Evolutionary conservation across 2,329 filamentous ascomycete genomes (phyloP), one percentile per base, ranked within the genome.

Genomic region (Aureobasidium sp.): DNA sequence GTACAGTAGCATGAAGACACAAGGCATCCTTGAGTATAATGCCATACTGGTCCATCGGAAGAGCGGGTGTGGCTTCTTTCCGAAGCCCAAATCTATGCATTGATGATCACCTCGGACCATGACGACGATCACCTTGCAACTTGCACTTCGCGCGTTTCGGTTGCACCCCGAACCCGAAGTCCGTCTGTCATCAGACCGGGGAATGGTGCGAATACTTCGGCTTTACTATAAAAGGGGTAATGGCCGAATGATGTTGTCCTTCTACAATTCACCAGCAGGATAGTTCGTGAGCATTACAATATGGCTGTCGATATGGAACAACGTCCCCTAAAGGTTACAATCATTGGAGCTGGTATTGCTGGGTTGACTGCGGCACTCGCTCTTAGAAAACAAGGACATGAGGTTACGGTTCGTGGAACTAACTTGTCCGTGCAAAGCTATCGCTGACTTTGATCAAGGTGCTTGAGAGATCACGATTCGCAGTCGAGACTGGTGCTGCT

Each of bases 301-400:
- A 60, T 60, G 57, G 46, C 57, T 42, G 34, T 60, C 7, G 46
- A 36, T 13, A 60, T 60, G 9, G 36, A 60, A 42, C 23, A n/a
- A 34, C 57, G 29, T n/a, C 58, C 62, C 6, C 48, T 64, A n/a
- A 58, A 29, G 23, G 62, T 62, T 12, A 61, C 52, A 6, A 62
- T 64, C 4, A 60, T 64, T 10, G 63, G 63, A 46, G 63, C 51
- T 55, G 63, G 63, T 2, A 59, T 64, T 10, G 63, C 63, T 39
- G 63, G 63, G 2, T 41, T 64, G 39, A 60, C 63, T 41, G 63
- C 63, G 2, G 63, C 59, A 5, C 50, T 61, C 6, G 63, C 61
- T 10, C 41, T 64, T 6, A 47, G 63, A 7, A 64, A 62, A 36
- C 58, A 61, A 20, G 58, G 58, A 27, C 58, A 61, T 61, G 37